Evolutionary conservation across 2,329 filamentous ascomycete species (phyloP).

Genomic region (Pseudonectria buxi): DNA sequence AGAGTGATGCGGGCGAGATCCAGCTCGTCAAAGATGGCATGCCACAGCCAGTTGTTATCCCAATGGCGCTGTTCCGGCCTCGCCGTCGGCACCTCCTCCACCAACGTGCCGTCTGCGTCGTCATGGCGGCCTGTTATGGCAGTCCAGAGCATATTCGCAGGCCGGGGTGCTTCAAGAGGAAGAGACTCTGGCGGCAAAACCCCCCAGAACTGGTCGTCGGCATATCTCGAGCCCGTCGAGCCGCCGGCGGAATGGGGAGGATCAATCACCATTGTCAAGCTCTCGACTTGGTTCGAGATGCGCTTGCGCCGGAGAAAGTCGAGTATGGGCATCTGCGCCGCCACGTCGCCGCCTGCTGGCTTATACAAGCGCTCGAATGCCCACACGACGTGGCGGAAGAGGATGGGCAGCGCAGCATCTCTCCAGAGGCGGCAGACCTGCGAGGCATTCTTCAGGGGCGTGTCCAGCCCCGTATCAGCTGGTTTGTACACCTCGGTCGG

Average conservation of each 20-base stretch:
- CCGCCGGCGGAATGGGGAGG: slow-evolving; percentile 12
- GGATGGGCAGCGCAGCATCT: slow-evolving; percentile 40
- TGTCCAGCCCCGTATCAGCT: slow-evolving; percentile 5
- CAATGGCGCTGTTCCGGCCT: slow-evolving; percentile 5
- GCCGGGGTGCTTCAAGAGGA: slow-evolving; percentile 9
- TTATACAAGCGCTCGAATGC: slow-evolving; percentile 26
- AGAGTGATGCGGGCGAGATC: slow-evolving; percentile 49
- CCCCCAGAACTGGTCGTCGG: slow-evolving; percentile 21
- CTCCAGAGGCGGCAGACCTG: slow-evolving; percentile 48
- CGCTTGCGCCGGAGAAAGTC: slow-evolving; percentile 30
- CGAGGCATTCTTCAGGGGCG: slow-evolving; percentile 50
- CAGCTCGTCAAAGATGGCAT: slow-evolving; percentile 45
- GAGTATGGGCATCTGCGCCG: slow-evolving; percentile 30
- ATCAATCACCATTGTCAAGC: slow-evolving; percentile 35
- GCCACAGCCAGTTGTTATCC: slow-evolving; percentile 47
- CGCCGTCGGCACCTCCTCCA: slow-evolving; percentile 18
- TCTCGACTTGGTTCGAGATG: slow-evolving; percentile 34
- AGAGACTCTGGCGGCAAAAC: slow-evolving; percentile 22
- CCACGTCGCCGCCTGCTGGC: slow-evolving; percentile 12
- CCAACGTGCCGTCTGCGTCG: neutral
- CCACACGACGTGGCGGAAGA: slow-evolving; percentile 52
- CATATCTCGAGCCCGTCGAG: slow-evolving; percentile 20
- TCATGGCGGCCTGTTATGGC: slow-evolving; percentile 2
- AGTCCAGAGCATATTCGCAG: slow-evolving; percentile 22
- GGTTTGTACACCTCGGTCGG: slow-evolving; percentile 34